Base-by-base conservation (phyloP, 768 basidiomycete genomes). In the Pholiota microspora region DNA sequence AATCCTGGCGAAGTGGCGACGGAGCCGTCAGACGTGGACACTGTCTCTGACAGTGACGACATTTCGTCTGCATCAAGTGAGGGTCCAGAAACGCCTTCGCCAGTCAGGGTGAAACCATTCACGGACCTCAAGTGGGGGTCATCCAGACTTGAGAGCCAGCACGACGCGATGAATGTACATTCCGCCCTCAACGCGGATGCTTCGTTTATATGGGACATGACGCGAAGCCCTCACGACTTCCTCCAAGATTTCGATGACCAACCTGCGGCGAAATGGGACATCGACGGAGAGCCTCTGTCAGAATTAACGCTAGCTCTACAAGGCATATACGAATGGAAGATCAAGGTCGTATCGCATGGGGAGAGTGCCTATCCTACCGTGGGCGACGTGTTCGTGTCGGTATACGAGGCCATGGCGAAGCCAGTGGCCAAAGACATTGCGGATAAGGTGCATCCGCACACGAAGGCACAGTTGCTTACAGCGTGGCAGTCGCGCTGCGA, bases 151-250 rank as follows among this genome's bases (percentile, higher is more conserved):
- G 21, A 10, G 1, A 21, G 18, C 7, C 15, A 24, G 32, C 7
- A 32, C 9, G 32, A n/a, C 4, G 2, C 21, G 6, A 4, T 35
- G 1, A 12, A 8, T 5, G 8, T 51, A 2, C 51, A 51, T 13
- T 40, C 51, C 10, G 10, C 25, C 7, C 51, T 51, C 16, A 32
- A 44, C 27, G 27, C 21, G 13, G 10, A 40, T 12, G 38, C 38
- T 16, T 24, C 51, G 6, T 51, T 42, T 15, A 24, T 44, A 8
- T 51, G 51, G 51, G 51, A 51, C 29, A 44, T 51, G 27, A 40
- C 51, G 16, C 27, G 15, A 4, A 4, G 18, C 7, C 21, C 51
- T 44, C 40, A 42, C 31, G 16, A 7, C 2, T 51, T 51, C 15
- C 2, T 44, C 5, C 49, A 15, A 2, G 16, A 16, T 3, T 35